Evolutionary conservation across 1,139 yeast species (phyloP).

Genomic region (Yamadazyma jaroonii): DNA sequence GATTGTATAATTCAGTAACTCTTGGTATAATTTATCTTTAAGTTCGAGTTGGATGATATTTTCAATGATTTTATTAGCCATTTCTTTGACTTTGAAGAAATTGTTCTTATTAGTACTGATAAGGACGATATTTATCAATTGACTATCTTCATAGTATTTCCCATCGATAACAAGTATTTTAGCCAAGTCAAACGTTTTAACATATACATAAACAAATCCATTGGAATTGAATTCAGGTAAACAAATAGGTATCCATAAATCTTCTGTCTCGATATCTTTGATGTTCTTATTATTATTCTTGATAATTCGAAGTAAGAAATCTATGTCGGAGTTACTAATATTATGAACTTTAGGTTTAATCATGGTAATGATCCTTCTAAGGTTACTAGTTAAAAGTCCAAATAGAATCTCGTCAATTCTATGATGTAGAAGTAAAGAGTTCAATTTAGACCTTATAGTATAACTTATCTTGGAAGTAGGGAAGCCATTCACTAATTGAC

Average conservation of each 20-base stretch:
- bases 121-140: constrained; percentile 59
- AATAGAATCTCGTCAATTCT: constrained; percentile 30
- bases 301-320: constrained; percentile 28
- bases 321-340: constrained; percentile 31
- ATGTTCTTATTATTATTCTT: constrained; percentile 16
- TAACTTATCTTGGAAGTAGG: constrained; percentile 34
- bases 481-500: constrained; percentile 27
- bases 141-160: constrained; percentile 9
- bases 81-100: constrained; percentile 69
- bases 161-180: constrained; percentile 17
- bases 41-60: constrained; percentile 36
- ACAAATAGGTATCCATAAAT: constrained; percentile 92
- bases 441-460: constrained; percentile 31
- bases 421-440: constrained; percentile 19
- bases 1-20: constrained; percentile 28
- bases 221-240: constrained; percentile 84
- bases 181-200: constrained; percentile 51
- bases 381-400: constrained; percentile 20
- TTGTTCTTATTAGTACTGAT: constrained; percentile 82
- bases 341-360: constrained; percentile 36
- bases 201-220: constrained; percentile 83
- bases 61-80: constrained; percentile 52
- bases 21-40: constrained; percentile 35
- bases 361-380: constrained; percentile 26
- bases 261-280: constrained; percentile 41